Evolutionary conservation across 257 asterid genomes (phyloP), one percentile per base, ranked within the genome.

Genomic region (Solanum sejunctum): DNA sequence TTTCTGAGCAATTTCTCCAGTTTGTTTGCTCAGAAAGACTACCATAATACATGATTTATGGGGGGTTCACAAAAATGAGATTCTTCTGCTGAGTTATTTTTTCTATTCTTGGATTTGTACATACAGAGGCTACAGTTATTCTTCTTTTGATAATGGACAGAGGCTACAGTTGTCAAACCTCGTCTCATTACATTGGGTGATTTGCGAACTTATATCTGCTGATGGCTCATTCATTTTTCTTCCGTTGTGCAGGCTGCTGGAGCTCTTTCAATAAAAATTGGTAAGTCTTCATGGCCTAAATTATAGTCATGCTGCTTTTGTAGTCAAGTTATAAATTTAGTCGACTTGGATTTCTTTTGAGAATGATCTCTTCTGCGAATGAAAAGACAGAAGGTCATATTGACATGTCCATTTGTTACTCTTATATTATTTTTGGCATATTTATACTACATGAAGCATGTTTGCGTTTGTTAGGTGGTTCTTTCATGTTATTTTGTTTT

Each of bases 221-320:
- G 70, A 58, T 83, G 32, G 26, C 84, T 84, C 39, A 67, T 82
- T 80, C 60, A 21, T 43, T 73, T 41, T 28, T 23, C 55, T 67
- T 23, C 21, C 28, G 26, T 7, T 54, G 75, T 89, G 94, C 98
- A 97, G 99, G 99, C 99, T 85, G 99, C 99, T 83, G 97, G 99
- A 86, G 97, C 99, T 77, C 88, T 97, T 81, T 97, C 98, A 67
- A 95, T 97, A 83, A 95, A 95, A 91, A 95, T 97, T 49, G 99
- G 99, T 95, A 88, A 91, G 95, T 84, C 8, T 70, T 58, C 58
- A 0, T 20, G 75, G 73, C 66, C 13, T 21, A 67, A 6, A 7
- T 52, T 80, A 12, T 26, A 51, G 57, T 52, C 10, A 32, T 8
- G 71, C 61, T 77, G 78, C 70, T 66, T 21, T 77, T 51, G 63